Evolutionary conservation across 805 yeast species (phyloP).

Genomic region (Yarrowia yakushimensis): DNA sequence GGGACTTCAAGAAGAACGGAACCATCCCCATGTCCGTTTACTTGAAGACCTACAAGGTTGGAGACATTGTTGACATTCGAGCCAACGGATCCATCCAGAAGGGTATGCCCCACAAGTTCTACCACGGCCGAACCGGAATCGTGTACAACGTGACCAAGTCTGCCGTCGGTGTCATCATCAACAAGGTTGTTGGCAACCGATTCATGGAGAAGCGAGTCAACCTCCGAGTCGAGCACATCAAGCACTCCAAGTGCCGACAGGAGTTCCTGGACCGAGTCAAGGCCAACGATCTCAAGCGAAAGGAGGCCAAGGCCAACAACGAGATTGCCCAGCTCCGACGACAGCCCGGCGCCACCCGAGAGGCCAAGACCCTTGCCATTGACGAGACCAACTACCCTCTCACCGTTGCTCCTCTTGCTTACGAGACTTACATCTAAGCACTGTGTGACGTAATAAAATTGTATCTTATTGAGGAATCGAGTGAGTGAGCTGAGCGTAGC

Average conservation of each 20-base stretch:
- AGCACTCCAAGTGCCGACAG: constrained; percentile 99
- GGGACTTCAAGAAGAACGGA: constrained; percentile 99
- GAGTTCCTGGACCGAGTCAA: constrained; percentile 99
- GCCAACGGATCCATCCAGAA: constrained; percentile 99
- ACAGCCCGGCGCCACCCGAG: constrained; percentile 98
- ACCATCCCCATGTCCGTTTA: constrained; percentile 89
- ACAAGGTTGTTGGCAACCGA: constrained; percentile 99
- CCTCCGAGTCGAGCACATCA: constrained; percentile 97
- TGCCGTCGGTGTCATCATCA: constrained; percentile 95
- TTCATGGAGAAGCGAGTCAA: constrained; percentile 98
- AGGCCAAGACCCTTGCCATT: constrained; percentile 77
- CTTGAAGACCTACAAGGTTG: constrained; percentile 97
- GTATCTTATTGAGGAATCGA: background rate
- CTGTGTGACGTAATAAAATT: constrained; percentile 1
- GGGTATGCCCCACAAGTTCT: constrained; percentile 99
- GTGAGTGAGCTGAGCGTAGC: background rate
- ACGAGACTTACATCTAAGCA: constrained; percentile 96
- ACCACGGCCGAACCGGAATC: constrained; percentile 99
- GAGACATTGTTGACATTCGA: constrained; percentile 99
- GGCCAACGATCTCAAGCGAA: constrained; percentile 88
- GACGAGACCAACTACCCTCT: constrained; percentile 76
- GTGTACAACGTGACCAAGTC: constrained; percentile 98
- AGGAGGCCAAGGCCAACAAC: constrained; percentile 94
- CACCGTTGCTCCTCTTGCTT: constrained; percentile 98
- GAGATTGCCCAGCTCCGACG: constrained; percentile 90